These are phyloP conservation scores for Ganoderma sinense DNA, from an alignment of 1,284 basidiomycete species.

Conservation along the genomic window DNA sequence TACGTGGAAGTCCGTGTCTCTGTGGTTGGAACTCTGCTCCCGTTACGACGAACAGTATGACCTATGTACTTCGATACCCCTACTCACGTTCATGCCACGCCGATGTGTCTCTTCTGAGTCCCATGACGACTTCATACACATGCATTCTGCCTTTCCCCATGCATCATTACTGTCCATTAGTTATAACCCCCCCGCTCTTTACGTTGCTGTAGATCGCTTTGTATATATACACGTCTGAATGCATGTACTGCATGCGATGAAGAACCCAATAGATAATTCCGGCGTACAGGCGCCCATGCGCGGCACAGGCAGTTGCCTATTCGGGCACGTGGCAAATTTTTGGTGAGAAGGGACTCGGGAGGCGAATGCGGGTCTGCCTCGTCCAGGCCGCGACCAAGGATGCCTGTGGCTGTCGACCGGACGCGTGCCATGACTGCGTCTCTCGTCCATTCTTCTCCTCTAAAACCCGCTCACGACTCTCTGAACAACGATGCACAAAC, in stretches of 20 bases:
- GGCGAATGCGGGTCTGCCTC: slow-evolving; percentile 21
- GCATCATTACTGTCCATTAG: not conserved
- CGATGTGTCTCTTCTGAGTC: slow-evolving; percentile 23
- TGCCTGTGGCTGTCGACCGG: slow-evolving; percentile 42
- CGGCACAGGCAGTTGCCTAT: slow-evolving; percentile 31
- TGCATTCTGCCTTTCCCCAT: not conserved
- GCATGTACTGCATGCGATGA: slow-evolving; percentile 5
- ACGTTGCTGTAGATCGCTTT: slow-evolving; percentile 16
- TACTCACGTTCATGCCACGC: slow-evolving; percentile 12
- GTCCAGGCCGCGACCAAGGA: slow-evolving; percentile 24
- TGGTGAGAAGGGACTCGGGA: no score
- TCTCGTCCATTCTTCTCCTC: slow-evolving; percentile 33
- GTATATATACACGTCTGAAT: slow-evolving; percentile 29
- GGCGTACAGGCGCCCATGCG: not conserved
- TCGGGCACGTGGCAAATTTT: slow-evolving; percentile 43
- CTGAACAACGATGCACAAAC: slow-evolving; percentile 26
- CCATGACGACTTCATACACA: slow-evolving; percentile 8
- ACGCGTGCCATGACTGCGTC: slow-evolving; percentile 41
- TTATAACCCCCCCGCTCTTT: not conserved
- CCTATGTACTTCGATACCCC: slow-evolving; percentile 31
- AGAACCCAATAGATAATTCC: not conserved
- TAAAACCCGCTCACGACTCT: slow-evolving; percentile 31
- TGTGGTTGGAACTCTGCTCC: slow-evolving; percentile 16
- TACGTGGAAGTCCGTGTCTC: slow-evolving; percentile 15
- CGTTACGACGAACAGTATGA: slow-evolving; percentile 21